Evolutionary conservation across 2,329 filamentous ascomycete species (phyloP).

Genomic region (Alternaria postmessia): DNA sequence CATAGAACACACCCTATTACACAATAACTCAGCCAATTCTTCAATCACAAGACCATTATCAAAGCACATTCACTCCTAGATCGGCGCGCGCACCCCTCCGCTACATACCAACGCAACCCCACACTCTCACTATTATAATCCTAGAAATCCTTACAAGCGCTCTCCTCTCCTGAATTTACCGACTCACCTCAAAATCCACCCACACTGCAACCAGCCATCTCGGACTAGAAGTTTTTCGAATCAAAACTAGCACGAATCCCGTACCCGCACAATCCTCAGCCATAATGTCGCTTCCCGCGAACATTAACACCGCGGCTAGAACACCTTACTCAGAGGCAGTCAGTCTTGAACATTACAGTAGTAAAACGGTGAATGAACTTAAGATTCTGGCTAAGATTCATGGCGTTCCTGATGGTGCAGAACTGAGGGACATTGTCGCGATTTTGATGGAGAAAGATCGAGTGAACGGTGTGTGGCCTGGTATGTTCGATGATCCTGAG

Average conservation of each 20-base stretch:
- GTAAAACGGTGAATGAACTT: neutral
- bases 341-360: neutral
- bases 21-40: neutral
- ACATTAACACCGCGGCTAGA: neutral
- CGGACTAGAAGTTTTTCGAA: neutral
- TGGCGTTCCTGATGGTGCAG: neutral
- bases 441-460: neutral
- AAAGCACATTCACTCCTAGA: neutral
- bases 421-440: neutral
- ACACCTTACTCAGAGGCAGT: neutral
- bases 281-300: neutral
- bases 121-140: neutral
- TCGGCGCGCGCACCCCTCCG: neutral
- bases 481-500: neutral
- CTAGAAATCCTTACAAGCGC: neutral
- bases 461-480: neutral
- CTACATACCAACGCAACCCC: neutral
- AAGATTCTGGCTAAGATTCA: neutral
- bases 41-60: neutral
- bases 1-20: neutral
- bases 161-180: neutral
- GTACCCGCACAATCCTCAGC: neutral
- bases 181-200: neutral
- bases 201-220: neutral
- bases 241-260: neutral